phyloP scores from a whole-genome alignment of 257 asterid genomes.

The Solanum virginianum region DNA sequence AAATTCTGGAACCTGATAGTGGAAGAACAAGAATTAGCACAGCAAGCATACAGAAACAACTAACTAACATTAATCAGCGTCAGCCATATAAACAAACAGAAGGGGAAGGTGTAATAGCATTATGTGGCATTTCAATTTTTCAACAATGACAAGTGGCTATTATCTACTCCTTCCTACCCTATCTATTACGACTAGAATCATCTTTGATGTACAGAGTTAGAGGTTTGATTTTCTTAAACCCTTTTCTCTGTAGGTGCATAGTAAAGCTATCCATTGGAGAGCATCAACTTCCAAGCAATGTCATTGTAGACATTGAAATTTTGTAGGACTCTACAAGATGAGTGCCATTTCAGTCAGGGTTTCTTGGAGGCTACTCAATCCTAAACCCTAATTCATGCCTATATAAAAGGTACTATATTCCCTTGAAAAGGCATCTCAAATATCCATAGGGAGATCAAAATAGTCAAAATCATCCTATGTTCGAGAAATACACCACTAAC shows the following conservation, averaged over 20 bases:
- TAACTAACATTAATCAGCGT: not conserved
- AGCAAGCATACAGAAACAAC: not conserved
- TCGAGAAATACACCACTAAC: too few relatives aligned
- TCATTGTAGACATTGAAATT: too few relatives aligned
- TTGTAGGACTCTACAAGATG: too few relatives aligned
- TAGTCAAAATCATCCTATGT: too few relatives aligned
- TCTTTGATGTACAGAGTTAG: not conserved
- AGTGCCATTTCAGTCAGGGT: too few relatives aligned
- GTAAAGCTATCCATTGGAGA: not conserved
- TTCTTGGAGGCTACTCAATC: too few relatives aligned
- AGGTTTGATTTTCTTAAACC: not conserved
- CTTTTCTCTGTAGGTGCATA: not conserved
- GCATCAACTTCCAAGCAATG: not conserved
- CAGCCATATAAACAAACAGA: not conserved
- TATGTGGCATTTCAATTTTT: not conserved
- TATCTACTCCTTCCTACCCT: not conserved
- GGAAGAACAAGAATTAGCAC: slow-evolving; percentile 3
- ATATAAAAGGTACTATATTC: too few relatives aligned
- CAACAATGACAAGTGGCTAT: not conserved
- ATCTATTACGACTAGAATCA: not conserved
- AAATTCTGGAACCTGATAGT: slow-evolving; percentile 43
- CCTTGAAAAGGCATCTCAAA: too few relatives aligned
- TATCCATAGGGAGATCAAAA: too few relatives aligned
- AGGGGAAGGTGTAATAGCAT: not conserved
- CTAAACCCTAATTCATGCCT: too few relatives aligned